phyloP scores from a whole-genome alignment of 441 rosid genomes.

The Pelargonium myrrhifolium region DNA sequence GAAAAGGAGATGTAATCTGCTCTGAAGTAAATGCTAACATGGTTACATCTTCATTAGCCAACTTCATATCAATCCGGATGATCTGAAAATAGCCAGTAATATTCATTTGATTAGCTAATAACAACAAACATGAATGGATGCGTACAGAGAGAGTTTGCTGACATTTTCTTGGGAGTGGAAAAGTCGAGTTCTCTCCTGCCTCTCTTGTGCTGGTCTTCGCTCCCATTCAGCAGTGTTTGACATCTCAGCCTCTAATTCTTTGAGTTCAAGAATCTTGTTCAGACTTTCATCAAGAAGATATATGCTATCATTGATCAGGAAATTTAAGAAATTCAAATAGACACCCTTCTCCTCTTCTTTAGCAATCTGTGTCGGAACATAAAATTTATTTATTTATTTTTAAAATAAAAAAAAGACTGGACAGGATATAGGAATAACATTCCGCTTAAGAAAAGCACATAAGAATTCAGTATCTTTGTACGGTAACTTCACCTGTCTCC shows the following conservation, averaged over 20 bases:
- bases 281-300: conserved; percentile 97
- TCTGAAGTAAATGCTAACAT: conserved; percentile 93
- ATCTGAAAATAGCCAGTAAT: conserved; percentile 41
- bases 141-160: conserved; percentile 23
- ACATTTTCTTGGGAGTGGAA: conserved; percentile 98
- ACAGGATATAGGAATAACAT: neutral
- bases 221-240: conserved; percentile 89
- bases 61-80: conserved; percentile 86
- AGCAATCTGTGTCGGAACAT: conserved; percentile 61
- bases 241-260: conserved; percentile 96
- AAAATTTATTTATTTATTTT: conserved; percentile 3
- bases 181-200: conserved; percentile 89
- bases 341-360: conserved; percentile 99
- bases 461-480: neutral
- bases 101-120: conserved; percentile 5
- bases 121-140: neutral
- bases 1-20: conserved; percentile 88
- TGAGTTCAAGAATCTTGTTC: conserved; percentile 91
- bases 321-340: conserved; percentile 92
- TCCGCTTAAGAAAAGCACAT: neutral
- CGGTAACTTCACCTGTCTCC: conserved; percentile 68
- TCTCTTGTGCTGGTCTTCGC: conserved; percentile 80
- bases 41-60: conserved; percentile 96
- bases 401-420: neutral
- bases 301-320: conserved; percentile 93